These are phyloP conservation scores for Mycena metata DNA, from an alignment of 768 basidiomycete genomes.

Conservation along the genomic window DNA sequence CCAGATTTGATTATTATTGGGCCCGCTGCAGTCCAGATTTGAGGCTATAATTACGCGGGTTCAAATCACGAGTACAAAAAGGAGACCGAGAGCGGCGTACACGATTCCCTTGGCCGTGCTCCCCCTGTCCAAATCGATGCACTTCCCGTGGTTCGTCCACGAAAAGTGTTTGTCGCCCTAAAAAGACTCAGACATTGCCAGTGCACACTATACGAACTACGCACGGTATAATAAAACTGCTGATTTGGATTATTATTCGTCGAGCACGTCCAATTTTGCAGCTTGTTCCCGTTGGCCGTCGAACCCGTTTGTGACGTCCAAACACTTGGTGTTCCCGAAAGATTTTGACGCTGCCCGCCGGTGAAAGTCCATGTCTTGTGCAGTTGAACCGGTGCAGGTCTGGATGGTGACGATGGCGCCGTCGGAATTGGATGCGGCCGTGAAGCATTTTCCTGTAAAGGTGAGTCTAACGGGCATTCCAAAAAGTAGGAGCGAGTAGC, in stretches of 20 bases:
- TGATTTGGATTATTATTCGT: slow-evolving; percentile 56
- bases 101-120: slow-evolving; percentile 55
- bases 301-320: slow-evolving; percentile 61
- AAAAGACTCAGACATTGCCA: background rate
- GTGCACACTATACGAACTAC: slow-evolving; percentile 11
- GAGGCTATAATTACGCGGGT: slow-evolving; percentile 48
- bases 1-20: slow-evolving; percentile 67
- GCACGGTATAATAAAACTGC: slow-evolving; percentile 60
- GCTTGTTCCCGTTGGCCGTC: slow-evolving; percentile 58
- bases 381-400: slow-evolving; percentile 56
- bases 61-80: background rate
- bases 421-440: slow-evolving; percentile 62
- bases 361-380: slow-evolving; percentile 66
- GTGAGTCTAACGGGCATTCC: background rate
- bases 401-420: slow-evolving; percentile 63
- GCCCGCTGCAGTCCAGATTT: slow-evolving; percentile 59
- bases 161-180: slow-evolving; percentile 54
- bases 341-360: slow-evolving; percentile 56
- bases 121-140: slow-evolving; percentile 62
- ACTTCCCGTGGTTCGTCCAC: slow-evolving; percentile 65
- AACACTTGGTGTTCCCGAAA: slow-evolving; percentile 58
- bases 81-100: slow-evolving; percentile 45
- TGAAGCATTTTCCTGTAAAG: slow-evolving; percentile 63
- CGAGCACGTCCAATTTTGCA: slow-evolving; percentile 68
- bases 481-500: background rate